Base-by-base conservation (phyloP, 2,329 filamentous ascomycete genomes). In the Aspergillus sergii region DNA sequence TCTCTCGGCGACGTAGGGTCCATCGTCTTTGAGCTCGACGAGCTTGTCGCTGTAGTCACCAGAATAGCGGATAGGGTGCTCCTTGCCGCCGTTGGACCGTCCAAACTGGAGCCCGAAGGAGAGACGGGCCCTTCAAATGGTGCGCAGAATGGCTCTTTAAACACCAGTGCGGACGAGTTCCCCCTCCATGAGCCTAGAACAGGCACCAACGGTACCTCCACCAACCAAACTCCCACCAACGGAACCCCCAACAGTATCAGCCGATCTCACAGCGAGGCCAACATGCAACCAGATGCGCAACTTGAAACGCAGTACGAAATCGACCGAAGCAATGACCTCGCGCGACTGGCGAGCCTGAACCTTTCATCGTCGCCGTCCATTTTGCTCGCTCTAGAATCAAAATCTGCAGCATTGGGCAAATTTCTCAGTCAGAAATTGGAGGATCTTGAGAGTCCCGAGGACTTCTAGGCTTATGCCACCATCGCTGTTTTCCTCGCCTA, bases 1-100 rank as follows among this genome's bases (percentile, higher is more conserved):
- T 77, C 79, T 3, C 68, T 80, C 16, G 78, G 78, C 19, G 76
- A 80, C 57, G 78, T 80, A n/a, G 78, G 79, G 21, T 79, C 78
- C 4, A 80, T 80, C 50, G 76, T 80, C 51, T 80, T 80, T 45
- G 78, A 80, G 60, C 74, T 78, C 4, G 76, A 80, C 43, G 75
- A 78, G 57, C 71, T 73, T 8, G 78, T 80, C 26, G 78, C 78
- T 2, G 76, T 80, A 9, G 77, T 80, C 26, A 80, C 79, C 34
- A 73, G 72, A 23, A 76, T 80, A 57, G 78, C 78, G 34, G 78
- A 80, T 59, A 80, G 79, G 62, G 77, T 80, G 19, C 76, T 80
- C 21, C 72, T 80, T 21, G 79, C 78, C 6, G 78, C 76, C 3
- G 74, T 79, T 2, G 79, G 79, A 9, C 78, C 78, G 9, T 75